Base-by-base conservation (phyloP, 768 basidiomycete genomes). In the Boletus fagicola region DNA sequence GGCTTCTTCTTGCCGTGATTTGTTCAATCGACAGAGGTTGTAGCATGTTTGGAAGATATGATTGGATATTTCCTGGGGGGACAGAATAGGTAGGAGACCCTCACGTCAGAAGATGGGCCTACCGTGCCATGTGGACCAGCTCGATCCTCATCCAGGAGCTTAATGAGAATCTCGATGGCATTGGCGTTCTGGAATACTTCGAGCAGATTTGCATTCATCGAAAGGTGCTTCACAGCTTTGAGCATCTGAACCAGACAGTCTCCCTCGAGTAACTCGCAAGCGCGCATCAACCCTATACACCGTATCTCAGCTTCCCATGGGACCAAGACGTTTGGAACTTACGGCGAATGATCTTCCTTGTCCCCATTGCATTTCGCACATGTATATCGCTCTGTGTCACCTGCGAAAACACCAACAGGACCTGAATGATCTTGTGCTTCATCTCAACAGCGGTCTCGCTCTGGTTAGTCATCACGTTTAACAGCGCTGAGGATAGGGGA, bases 1-100 rank as follows among this genome's bases (percentile, higher is more conserved):
- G 13, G 97, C 94, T 72, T 98, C 97, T 73, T 98, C 97, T 71
- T 98, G 96, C 50, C 97, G 80, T 3, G 86, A 83, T 74, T 97
- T 97, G 75, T 95, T 95, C 58, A 99, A 77, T 7, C 95, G 85
- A 69, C 95, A 98, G 18, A 99, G 86, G 63, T 96, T 96, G 78
- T 92, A 98, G 66, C 95, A 93, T 3, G 94, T 94, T 74, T 97
- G 95, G 81, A 98, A 94, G 58, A 97, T 86, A 65, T 98, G 94
- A 61, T 98, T 98, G 49, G 92, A 88, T 73, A 98, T 90, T 83
- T 99, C 96, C 93, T 98, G 67, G 24, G 35, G 38, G 49, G 42
- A 22, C 4, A 46, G 49, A 46, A 51, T 51, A n/a, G 49, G 31
- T 24, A 53, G 35, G 15, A 13, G 15, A 20, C 12, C 36, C 9